Percentiles rank a stretch among this genome's conserved stretches.
Evolutionary conservation across 306 rosid species (phyloP).

Genomic region (Quercus glauca): DNA sequence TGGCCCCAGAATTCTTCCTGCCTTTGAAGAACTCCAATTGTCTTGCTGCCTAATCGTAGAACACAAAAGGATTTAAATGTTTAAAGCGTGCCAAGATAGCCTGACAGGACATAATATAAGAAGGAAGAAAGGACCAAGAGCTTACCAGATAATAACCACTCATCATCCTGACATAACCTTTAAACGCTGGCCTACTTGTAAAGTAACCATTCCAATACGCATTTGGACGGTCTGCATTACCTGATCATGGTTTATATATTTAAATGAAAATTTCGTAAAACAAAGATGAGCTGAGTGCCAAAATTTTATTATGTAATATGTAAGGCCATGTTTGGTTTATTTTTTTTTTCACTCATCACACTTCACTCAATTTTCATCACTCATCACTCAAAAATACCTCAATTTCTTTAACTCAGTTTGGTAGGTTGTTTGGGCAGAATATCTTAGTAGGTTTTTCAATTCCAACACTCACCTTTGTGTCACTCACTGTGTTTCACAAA

Average conservation of each 20-base stretch:
- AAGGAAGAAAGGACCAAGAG: slow-evolving; percentile 8
- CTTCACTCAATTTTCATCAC: too few relatives aligned
- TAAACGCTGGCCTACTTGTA: slow-evolving; percentile 78
- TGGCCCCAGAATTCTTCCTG: slow-evolving; percentile 54
- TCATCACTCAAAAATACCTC: too few relatives aligned
- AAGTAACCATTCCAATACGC: slow-evolving; percentile 97
- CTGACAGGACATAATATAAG: neutral
- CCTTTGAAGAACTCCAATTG: slow-evolving; percentile 77
- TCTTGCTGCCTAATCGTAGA: slow-evolving; percentile 68
- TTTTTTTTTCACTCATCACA: too few relatives aligned
- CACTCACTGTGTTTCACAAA: too few relatives aligned
- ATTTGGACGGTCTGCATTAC: slow-evolving; percentile 68
- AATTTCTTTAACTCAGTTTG: too few relatives aligned
- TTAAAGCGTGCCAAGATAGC: neutral
- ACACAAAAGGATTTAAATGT: slow-evolving; percentile 8
- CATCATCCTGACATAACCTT: slow-evolving; percentile 74
- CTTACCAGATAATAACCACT: slow-evolving; percentile 76
- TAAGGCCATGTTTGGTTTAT: too few relatives aligned
- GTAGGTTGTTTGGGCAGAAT: too few relatives aligned
- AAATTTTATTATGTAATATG: neutral
- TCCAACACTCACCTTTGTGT: too few relatives aligned
- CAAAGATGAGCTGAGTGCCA: slow-evolving; percentile 2
- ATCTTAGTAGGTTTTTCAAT: too few relatives aligned
- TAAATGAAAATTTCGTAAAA: slow-evolving; percentile 25
- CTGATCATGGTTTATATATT: slow-evolving; percentile 26